phyloP scores from a whole-genome alignment of 805 yeast species.

The Priceomyces fermenticarens region DNA sequence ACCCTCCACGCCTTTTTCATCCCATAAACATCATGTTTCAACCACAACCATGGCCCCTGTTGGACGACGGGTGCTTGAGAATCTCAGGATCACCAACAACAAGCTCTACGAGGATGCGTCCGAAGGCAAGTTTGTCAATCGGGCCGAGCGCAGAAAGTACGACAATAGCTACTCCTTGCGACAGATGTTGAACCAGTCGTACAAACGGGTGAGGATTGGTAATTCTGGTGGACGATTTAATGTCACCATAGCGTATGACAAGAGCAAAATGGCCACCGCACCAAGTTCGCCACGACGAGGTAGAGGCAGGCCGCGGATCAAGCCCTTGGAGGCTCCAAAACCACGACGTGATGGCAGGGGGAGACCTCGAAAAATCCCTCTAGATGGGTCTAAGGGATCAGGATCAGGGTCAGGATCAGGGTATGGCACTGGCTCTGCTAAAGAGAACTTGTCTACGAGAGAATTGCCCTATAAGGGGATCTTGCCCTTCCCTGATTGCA shows the following conservation, averaged over 20 bases:
- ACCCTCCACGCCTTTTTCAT: too few species aligned
- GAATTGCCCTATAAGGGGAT: slow-evolving; percentile 71
- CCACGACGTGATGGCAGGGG: too few species aligned
- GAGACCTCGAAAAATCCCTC: neutral
- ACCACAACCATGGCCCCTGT: slow-evolving; percentile 20
- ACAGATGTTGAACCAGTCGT: slow-evolving; percentile 10
- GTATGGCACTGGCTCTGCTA: neutral
- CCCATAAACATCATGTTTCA: too few species aligned
- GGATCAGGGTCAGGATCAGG: too few species aligned
- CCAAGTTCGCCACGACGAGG: too few species aligned
- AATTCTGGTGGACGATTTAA: too few species aligned
- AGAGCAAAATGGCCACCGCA: too few species aligned
- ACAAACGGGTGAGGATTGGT: neutral
- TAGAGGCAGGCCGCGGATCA: too few species aligned
- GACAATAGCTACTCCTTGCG: slow-evolving; percentile 16
- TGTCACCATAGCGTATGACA: too few species aligned
- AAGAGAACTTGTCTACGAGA: slow-evolving; percentile 18
- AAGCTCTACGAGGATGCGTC: slow-evolving; percentile 21
- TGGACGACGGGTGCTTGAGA: slow-evolving; percentile 20
- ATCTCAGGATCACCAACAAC: slow-evolving; percentile 29
- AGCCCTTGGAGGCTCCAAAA: too few species aligned
- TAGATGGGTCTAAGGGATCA: neutral
- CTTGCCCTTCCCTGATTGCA: slow-evolving; percentile 54
- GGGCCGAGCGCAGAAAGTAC: slow-evolving; percentile 18
- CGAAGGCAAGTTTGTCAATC: slow-evolving; percentile 16